phyloP scores from a whole-genome alignment of 2,329 filamentous ascomycete genomes.

The Rhynchosporium secalis region DNA sequence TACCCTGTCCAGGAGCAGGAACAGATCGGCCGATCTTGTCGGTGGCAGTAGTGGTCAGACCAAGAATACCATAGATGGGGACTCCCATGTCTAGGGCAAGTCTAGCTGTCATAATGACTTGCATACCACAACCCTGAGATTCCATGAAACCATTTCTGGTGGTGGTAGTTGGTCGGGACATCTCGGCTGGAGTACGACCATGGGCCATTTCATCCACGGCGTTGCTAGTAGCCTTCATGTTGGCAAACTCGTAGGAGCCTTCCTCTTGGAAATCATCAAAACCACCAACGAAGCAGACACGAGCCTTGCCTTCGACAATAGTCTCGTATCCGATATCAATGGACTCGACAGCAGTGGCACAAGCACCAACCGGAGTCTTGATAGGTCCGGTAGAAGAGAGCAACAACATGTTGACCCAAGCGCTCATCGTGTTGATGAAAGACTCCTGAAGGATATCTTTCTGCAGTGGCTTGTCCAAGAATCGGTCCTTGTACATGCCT shows the following conservation, averaged over 20 bases:
- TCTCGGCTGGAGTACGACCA: constrained; percentile 91
- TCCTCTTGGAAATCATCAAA: constrained; percentile 99
- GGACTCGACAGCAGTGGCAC: constrained; percentile 95
- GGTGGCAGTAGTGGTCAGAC: constrained; percentile 90
- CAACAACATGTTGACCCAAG: constrained; percentile 99
- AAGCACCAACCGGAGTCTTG: constrained; percentile 97
- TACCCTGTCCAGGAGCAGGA: constrained; percentile 93
- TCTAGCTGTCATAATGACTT: constrained; percentile 97
- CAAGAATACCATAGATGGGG: constrained; percentile 92
- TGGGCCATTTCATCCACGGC: constrained; percentile 95
- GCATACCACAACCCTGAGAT: constrained; percentile 96
- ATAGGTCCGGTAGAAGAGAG: constrained; percentile 96
- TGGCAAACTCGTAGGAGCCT: constrained; percentile 98
- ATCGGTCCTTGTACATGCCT: constrained; percentile 98
- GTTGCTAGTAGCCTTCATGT: constrained; percentile 99
- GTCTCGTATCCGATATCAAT: constrained; percentile 98
- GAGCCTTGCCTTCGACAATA: constrained; percentile 96
- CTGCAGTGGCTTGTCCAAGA: constrained; percentile 93
- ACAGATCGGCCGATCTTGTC: constrained; percentile 99
- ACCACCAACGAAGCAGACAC: constrained; percentile 95
- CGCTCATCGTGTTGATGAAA: constrained; percentile 99
- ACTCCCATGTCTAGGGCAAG: constrained; percentile 98
- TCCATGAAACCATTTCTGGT: constrained; percentile 99
- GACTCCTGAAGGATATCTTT: constrained; percentile 99
- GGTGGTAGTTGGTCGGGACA: constrained; percentile 96